Percentiles rank a stretch among this genome's conserved stretches.
phyloP scores from a whole-genome alignment of 306 rosid genomes.

The Pyrus communis region DNA sequence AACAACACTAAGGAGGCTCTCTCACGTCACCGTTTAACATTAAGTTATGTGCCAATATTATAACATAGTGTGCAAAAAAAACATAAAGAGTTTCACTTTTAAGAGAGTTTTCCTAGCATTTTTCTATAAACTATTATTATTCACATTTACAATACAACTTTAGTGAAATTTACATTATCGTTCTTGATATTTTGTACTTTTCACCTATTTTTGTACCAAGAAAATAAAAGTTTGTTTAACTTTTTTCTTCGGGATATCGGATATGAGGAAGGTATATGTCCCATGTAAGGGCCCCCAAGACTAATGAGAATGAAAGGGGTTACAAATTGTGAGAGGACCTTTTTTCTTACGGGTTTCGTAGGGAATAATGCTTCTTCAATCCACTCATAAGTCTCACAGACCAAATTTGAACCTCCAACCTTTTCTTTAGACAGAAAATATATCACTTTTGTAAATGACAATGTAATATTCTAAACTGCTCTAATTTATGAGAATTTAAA shows the following conservation, averaged over 20 bases:
- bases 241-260: no score
- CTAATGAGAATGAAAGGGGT: background rate
- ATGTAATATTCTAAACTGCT: rapidly evolving
- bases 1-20: no score
- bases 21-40: no score
- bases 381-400: background rate
- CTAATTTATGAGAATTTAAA: background rate
- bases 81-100: no score
- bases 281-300: background rate
- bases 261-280: background rate
- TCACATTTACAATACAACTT: no score
- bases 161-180: background rate
- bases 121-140: no score
- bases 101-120: rapidly evolving
- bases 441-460: background rate
- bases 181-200: background rate
- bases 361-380: background rate
- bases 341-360: background rate
- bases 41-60: no score
- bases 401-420: background rate
- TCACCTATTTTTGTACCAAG: background rate
- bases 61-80: no score
- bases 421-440: background rate
- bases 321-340: background rate
- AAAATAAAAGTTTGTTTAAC: background rate